These are phyloP conservation scores for Iris macrosiphon DNA, from an alignment of 106 monocot genomes.

Conservation along the genomic window DNA sequence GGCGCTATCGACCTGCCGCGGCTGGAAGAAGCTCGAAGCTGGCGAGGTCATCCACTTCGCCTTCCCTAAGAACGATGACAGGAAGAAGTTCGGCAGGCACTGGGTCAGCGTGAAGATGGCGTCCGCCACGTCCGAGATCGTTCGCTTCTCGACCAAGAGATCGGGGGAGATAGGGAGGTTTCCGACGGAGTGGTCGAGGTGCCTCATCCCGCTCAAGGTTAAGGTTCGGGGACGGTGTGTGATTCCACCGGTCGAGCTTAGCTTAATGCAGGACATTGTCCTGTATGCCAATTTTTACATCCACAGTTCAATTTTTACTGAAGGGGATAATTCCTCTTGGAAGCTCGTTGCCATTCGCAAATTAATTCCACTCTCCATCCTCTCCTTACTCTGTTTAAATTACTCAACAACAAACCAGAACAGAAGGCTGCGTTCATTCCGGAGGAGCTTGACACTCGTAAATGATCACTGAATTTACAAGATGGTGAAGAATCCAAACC, in stretches of 20 bases:
- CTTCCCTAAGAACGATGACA: slow-evolving; percentile 31
- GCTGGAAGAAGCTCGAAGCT: slow-evolving; percentile 33
- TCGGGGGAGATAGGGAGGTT: slow-evolving; percentile 80
- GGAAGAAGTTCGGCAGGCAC: slow-evolving; percentile 16
- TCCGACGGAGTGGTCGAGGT: slow-evolving; percentile 63
- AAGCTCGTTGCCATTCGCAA: slow-evolving; percentile 26
- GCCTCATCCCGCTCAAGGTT: slow-evolving; percentile 72
- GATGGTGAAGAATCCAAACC: slow-evolving; percentile 21
- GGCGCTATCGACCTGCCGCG: slow-evolving; percentile 56
- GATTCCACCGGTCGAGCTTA: slow-evolving; percentile 30
- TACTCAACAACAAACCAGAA: slow-evolving; percentile 54
- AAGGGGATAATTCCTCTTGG: slow-evolving; percentile 42
- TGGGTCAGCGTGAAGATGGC: slow-evolving; percentile 42
- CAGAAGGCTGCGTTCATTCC: slow-evolving; percentile 79
- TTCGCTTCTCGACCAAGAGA: slow-evolving; percentile 72
- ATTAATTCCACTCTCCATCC: slow-evolving; percentile 41
- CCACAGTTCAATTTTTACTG: slow-evolving; percentile 60
- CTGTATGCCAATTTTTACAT: slow-evolving; percentile 80
- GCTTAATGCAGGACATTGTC: slow-evolving; percentile 61
- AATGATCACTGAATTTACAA: slow-evolving; percentile 40
- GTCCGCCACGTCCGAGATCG: slow-evolving; percentile 54
- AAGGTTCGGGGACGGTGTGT: slow-evolving; percentile 50
- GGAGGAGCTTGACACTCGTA: slow-evolving; percentile 57
- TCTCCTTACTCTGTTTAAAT: slow-evolving; percentile 47
- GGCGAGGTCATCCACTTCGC: slow-evolving; percentile 66